A percentile compares a stretch with the other conserved stretches of the same genome.
Evolutionary conservation across 208 protist species (phyloP).

Genomic region (Wallacemonas rigidus): DNA sequence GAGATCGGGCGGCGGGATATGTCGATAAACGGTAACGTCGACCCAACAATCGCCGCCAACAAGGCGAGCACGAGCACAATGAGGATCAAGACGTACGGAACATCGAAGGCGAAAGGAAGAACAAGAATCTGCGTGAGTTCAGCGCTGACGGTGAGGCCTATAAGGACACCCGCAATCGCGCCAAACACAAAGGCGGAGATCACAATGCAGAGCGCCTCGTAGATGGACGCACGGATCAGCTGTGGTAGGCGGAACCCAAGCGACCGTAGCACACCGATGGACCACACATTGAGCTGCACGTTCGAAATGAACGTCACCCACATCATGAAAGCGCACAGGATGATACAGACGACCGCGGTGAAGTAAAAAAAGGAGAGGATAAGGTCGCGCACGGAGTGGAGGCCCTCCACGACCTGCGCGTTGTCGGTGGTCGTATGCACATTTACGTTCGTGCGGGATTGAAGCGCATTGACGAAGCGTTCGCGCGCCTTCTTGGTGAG

Average conservation of each 20-base stretch:
- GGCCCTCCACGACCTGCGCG: constrained; percentile 34
- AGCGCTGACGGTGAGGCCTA: constrained; percentile 82
- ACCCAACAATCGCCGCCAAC: constrained; percentile 85
- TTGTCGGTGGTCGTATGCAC: constrained; percentile 53
- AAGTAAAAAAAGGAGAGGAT: constrained; percentile 95
- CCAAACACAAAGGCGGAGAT: constrained; percentile 91
- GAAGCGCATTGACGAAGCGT: constrained; percentile 83
- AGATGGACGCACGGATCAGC: constrained; percentile 90
- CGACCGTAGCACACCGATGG: constrained; percentile 93
- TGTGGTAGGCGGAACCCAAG: constrained; percentile 88
- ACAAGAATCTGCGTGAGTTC: constrained; percentile 91
- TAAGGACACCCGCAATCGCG: constrained; percentile 57
- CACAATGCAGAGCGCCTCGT: constrained; percentile 93
- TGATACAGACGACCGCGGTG: constrained; percentile 85
- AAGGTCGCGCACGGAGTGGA: constrained; percentile 55
- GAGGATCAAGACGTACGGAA: constrained; percentile 89
- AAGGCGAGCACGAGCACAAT: constrained; percentile 77
- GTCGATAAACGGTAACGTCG: constrained; percentile 71
- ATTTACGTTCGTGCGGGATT: constrained; percentile 59
- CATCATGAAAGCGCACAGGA: constrained; percentile 95
- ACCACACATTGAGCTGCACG: constrained; percentile 94
- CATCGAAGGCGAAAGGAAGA: constrained; percentile 85
- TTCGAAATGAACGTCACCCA: constrained; percentile 96
- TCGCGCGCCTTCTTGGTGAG: constrained; percentile 45
- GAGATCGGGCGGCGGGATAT: constrained; percentile 79